Percentiles rank a stretch among this genome's conserved stretches.
phyloP scores from a whole-genome alignment of 805 yeast species.

The Metschnikowia cerradonensis region DNA sequence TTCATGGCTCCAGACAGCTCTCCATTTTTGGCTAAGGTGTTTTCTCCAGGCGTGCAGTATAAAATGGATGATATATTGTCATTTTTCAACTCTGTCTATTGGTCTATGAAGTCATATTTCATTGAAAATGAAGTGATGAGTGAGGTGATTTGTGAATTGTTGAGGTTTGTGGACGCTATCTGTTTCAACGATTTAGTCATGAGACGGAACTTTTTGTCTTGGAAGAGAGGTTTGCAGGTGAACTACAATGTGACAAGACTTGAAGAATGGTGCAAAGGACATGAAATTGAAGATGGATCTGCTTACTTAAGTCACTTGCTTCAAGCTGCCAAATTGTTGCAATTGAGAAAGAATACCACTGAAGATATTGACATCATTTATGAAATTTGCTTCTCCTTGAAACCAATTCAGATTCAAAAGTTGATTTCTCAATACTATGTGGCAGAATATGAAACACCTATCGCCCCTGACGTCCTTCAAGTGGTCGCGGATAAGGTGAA shows the following conservation, averaged over 20 bases:
- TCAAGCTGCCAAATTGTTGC: constrained; percentile 90
- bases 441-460: constrained; percentile 93
- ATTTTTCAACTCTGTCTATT: constrained; percentile 82
- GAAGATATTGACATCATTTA: constrained; percentile 89
- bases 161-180: constrained; percentile 83
- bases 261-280: constrained; percentile 98
- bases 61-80: constrained; percentile 94
- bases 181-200: constrained; percentile 94
- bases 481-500: constrained; percentile 79
- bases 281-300: constrained; percentile 83
- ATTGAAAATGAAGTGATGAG: constrained; percentile 81
- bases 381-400: constrained; percentile 91
- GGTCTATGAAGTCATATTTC: constrained; percentile 89
- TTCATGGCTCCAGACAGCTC: constrained; percentile 82
- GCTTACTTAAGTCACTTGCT: constrained; percentile 78
- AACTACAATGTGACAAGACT: constrained; percentile 93
- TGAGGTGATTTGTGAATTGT: constrained; percentile 76
- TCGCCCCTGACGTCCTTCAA: constrained; percentile 73
- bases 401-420: constrained; percentile 94
- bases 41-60: constrained; percentile 64
- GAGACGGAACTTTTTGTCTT: constrained; percentile 90
- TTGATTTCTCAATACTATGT: constrained; percentile 82
- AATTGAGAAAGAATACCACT: constrained; percentile 81
- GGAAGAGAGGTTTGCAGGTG: constrained; percentile 97
- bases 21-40: constrained; percentile 80